Percentiles rank a stretch among this genome's conserved stretches.
These are phyloP conservation scores for Gossypium raimondii DNA, from an alignment of 345 rosid genomes.

Conservation along the genomic window DNA sequence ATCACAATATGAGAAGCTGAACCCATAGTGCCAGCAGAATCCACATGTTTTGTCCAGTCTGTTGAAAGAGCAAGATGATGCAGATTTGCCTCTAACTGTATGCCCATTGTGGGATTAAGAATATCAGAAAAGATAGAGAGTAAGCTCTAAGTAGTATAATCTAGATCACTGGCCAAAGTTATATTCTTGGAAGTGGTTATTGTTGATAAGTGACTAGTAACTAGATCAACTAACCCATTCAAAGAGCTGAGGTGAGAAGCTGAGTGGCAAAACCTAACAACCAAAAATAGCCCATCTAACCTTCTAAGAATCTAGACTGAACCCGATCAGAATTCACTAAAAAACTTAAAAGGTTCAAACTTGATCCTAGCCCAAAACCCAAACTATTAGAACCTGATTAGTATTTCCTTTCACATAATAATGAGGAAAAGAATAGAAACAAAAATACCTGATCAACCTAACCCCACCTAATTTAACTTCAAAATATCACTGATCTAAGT, in stretches of 20 bases:
- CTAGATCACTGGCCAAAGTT: neutral
- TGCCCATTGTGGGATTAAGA: constrained; percentile 19
- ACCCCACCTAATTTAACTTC: neutral
- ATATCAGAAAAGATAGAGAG: neutral
- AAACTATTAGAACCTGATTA: neutral
- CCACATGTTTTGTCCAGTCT: constrained; percentile 80
- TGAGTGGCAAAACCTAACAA: neutral
- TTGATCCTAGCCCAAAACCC: neutral
- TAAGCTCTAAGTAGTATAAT: neutral
- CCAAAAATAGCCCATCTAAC: neutral
- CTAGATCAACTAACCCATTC: neutral
- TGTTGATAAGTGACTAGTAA: neutral
- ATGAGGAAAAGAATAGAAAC: neutral
- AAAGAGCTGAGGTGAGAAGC: neutral
- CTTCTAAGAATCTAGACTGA: neutral
- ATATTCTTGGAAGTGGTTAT: neutral
- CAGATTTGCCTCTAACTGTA: constrained; percentile 80
- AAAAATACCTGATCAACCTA: neutral
- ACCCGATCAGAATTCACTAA: neutral
- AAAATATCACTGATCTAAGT: neutral
- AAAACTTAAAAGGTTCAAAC: neutral
- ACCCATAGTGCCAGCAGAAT: constrained; percentile 53
- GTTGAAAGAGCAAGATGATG: constrained; percentile 63
- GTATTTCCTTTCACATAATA: neutral
- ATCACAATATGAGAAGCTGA: constrained; percentile 69